Conservation (phyloP, 805 yeast genomes). For the Metschnikowia bowlesiae region DNA sequence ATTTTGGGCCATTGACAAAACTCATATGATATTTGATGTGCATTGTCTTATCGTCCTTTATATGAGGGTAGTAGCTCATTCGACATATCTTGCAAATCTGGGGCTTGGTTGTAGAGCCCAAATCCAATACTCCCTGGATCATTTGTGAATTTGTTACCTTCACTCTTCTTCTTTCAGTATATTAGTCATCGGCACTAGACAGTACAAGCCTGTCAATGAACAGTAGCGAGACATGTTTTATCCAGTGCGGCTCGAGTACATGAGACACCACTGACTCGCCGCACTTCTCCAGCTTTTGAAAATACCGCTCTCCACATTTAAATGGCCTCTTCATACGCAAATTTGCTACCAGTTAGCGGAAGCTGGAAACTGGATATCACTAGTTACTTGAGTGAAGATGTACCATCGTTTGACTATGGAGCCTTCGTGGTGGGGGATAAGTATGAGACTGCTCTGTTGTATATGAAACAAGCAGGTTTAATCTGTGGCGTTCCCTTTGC, state of each 20-base stretch:
- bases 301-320: background rate
- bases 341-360: conserved; percentile 71
- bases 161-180: background rate
- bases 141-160: background rate
- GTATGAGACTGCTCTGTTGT: conserved; percentile 65
- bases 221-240: background rate
- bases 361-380: conserved; percentile 78
- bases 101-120: conserved; percentile 4
- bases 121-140: conserved; percentile 11
- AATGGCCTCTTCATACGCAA: conserved; percentile 31
- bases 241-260: background rate
- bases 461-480: conserved; percentile 76
- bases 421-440: conserved; percentile 90
- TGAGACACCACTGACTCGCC: background rate
- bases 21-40: conserved; percentile 52
- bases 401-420: conserved; percentile 91
- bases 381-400: conserved; percentile 78
- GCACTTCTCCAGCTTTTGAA: conserved; percentile 1
- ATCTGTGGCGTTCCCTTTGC: conserved; percentile 89
- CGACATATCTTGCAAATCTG: conserved; percentile 47
- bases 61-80: conserved; percentile 46
- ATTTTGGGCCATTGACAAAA: conserved; percentile 46
- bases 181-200: background rate
- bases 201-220: background rate
- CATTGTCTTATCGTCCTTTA: conserved; percentile 37